Evolutionary conservation across 169 alveolate genomes (phyloP), one percentile per base, ranked within the genome.

Genomic region (Plasmodium coatneyi): DNA sequence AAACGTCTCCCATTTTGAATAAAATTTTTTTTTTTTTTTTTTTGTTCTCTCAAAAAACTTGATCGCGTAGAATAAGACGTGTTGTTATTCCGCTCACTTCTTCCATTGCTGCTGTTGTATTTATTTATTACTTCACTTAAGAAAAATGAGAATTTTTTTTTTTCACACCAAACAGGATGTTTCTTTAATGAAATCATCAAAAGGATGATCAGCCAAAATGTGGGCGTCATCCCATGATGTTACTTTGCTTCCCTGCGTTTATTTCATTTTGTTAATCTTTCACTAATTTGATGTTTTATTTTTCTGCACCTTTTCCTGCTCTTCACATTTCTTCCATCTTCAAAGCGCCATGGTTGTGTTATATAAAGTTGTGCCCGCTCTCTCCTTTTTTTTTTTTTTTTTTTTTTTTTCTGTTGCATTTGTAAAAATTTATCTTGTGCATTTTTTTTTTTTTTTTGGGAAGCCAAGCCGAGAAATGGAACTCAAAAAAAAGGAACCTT

Each of bases 151-250:
- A 34, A n/a, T 30, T 89, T 89, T 79, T 89, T 89, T 60, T 39
- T 89, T 39, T 36, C 34, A 71, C 94, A 89, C 14, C 16, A 41
- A 79, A 66, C n/a, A 10, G 49, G 36, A 89, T 25, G 70, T 32
- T 79, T 70, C 70, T 89, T 25, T 79, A 80, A 46, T 28, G 46
- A 56, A 89, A 86, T 54, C 93, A 76, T 78, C 87, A 89, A 89
- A 60, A 79, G 30, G 90, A 60, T 89, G 82, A 89, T 89, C 46
- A 89, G 22, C 30, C 60, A 54, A 36, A 78, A 49, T 56, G 72
- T 28, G 30, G 81, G 32, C 94, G 71, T 71, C 78, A 72, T 84
- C 70, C 43, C 92, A 74, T 71, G 54, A 28, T 84, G 71, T 82
- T 82, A n/a, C 28, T 70, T 70, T 49, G 46, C 25, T 66, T 9